phyloP scores from a whole-genome alignment of 148 eudicot species.

The Amaranthus cruentus region DNA sequence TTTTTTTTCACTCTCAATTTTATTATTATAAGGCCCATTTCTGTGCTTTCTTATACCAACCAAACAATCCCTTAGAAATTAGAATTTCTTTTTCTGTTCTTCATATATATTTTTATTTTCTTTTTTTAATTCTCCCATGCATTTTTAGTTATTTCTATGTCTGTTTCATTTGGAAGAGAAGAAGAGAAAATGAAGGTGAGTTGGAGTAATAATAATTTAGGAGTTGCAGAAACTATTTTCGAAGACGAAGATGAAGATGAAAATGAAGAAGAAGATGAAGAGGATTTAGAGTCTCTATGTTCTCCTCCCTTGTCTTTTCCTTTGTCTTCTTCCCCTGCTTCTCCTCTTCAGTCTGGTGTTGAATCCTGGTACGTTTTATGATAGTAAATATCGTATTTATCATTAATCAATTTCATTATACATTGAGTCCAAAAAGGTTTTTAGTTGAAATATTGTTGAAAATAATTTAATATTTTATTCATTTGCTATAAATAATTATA shows the following conservation, averaged over 20 bases:
- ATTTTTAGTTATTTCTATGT: neutral
- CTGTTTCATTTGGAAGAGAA: slow-evolving; percentile 7
- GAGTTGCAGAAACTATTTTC: slow-evolving; percentile 59
- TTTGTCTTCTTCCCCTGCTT: slow-evolving; percentile 29
- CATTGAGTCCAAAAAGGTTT: no score
- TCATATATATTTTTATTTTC: no score
- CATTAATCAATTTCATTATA: neutral
- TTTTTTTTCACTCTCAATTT: slow-evolving; percentile 5
- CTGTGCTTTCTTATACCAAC: neutral
- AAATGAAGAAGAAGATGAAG: slow-evolving; percentile 41
- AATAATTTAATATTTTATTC: no score
- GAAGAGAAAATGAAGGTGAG: slow-evolving; percentile 21
- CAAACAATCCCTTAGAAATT: no score
- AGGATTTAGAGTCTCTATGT: slow-evolving; percentile 11
- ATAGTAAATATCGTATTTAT: neutral
- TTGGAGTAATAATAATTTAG: slow-evolving; percentile 35
- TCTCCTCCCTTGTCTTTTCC: slow-evolving; percentile 27
- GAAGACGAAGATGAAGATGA: slow-evolving; percentile 57
- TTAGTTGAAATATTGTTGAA: no score
- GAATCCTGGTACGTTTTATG: slow-evolving; percentile 44
- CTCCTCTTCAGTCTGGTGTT: slow-evolving; percentile 36
- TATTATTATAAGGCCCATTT: slow-evolving; percentile 13
- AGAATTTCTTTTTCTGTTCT: no score
- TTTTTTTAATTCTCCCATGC: neutral
- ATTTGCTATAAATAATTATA: no score